Conservation (phyloP, 176 grass and related monocot species). For the Juncus inflexus region DNA sequence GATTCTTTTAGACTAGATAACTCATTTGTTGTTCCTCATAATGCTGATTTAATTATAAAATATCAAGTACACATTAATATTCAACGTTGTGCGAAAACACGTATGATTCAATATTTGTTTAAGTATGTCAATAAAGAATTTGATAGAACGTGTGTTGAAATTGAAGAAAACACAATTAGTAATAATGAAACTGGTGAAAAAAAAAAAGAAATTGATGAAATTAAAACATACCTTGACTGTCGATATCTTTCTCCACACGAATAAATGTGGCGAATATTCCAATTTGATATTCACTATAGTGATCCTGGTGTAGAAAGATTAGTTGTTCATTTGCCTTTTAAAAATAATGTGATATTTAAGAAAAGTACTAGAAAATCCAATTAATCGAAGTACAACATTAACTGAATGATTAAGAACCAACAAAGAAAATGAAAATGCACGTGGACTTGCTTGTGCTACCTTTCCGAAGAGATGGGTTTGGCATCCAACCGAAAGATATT, state of each 20-base stretch:
- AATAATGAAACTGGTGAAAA: background rate
- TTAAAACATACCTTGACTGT: slow-evolving; percentile 1
- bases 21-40: slow-evolving; percentile 19
- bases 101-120: background rate
- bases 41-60: slow-evolving; percentile 5
- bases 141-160: slow-evolving; percentile 22
- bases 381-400: background rate
- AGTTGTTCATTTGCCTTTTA: slow-evolving; percentile 5
- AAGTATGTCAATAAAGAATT: background rate
- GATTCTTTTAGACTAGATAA: slow-evolving; percentile 20
- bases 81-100: no score
- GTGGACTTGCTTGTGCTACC: slow-evolving; percentile 8
- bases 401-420: slow-evolving; percentile 21
- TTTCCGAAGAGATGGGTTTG: slow-evolving; percentile 10
- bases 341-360: slow-evolving; percentile 9
- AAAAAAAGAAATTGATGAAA: slow-evolving; percentile 20
- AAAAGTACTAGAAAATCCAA: background rate
- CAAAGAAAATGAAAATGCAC: background rate
- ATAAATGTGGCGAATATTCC: slow-evolving; percentile 2
- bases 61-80: background rate
- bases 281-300: slow-evolving; percentile 31
- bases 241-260: background rate
- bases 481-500: background rate
- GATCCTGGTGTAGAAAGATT: slow-evolving; percentile 19
- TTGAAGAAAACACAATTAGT: background rate